Evolutionary conservation across 2,329 filamentous ascomycete genomes (phyloP).

Genomic region (Xylariaceae sp.): DNA sequence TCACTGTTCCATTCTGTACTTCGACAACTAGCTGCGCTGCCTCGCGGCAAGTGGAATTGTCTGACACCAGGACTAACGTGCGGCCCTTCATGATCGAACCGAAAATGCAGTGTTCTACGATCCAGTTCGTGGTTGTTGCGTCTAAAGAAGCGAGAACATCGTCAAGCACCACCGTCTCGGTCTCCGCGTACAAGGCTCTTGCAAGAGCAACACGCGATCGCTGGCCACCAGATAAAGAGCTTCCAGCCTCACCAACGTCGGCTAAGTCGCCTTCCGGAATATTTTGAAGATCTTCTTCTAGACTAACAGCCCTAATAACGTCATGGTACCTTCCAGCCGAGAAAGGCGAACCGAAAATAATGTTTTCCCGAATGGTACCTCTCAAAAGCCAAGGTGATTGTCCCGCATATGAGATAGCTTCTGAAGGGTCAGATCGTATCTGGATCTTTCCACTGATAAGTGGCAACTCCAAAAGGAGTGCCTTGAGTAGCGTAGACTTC

Average conservation of each 20-base stretch:
- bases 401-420: conserved; percentile 35
- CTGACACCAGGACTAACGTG: neutral
- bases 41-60: neutral
- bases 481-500: conserved; percentile 1
- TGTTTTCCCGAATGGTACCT: conserved; percentile 39
- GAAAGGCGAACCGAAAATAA: conserved; percentile 35
- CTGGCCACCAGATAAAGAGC: conserved; percentile 28
- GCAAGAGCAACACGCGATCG: conserved; percentile 27
- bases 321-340: conserved; percentile 34
- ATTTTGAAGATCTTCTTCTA: conserved; percentile 32
- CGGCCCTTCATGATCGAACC: neutral
- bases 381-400: conserved; percentile 40
- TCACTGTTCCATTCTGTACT: neutral
- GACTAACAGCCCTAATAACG: conserved; percentile 24
- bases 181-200: conserved; percentile 17
- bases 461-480: neutral
- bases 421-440: neutral
- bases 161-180: conserved; percentile 15
- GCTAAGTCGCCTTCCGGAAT: conserved; percentile 29
- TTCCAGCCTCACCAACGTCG: conserved; percentile 24
- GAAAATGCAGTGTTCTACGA: neutral
- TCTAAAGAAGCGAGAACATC: conserved; percentile 20
- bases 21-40: neutral
- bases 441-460: neutral
- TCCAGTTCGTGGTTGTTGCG: neutral